Percentiles rank a stretch among this genome's conserved stretches.
These are phyloP conservation scores for Tardiomyces digboiensis DNA, from an alignment of 1,139 yeast species.

Conservation along the genomic window DNA sequence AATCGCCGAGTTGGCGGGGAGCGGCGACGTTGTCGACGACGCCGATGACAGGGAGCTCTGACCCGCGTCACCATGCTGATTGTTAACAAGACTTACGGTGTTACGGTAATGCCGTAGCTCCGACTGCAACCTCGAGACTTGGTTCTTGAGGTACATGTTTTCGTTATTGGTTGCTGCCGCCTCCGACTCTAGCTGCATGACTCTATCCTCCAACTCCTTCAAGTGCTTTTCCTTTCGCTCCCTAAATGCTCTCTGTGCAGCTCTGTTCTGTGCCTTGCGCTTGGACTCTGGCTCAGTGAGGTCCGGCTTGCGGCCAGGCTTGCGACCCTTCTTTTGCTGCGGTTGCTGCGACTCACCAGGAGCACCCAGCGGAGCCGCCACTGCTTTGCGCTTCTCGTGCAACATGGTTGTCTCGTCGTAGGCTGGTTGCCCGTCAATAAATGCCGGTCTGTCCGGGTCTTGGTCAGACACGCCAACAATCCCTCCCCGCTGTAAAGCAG, in stretches of 20 bases:
- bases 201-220: constrained; percentile 79
- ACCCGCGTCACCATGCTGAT: neutral
- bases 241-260: constrained; percentile 95
- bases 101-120: constrained; percentile 62
- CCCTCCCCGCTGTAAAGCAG: neutral
- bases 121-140: constrained; percentile 61
- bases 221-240: constrained; percentile 87
- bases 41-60: neutral
- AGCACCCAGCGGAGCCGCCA: neutral
- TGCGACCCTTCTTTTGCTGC: constrained; percentile 10
- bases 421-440: neutral
- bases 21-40: neutral
- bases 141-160: constrained; percentile 62
- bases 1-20: neutral
- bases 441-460: neutral
- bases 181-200: constrained; percentile 58
- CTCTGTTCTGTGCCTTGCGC: constrained; percentile 94
- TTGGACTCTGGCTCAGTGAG: constrained; percentile 74
- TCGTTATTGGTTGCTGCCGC: constrained; percentile 57
- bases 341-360: neutral
- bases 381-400: constrained; percentile 1
- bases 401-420: neutral
- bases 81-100: neutral
- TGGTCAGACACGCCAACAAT: neutral
- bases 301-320: constrained; percentile 66